Conservation (phyloP, 1,284 basidiomycete species). For the Afroboletus lepidellus region DNA sequence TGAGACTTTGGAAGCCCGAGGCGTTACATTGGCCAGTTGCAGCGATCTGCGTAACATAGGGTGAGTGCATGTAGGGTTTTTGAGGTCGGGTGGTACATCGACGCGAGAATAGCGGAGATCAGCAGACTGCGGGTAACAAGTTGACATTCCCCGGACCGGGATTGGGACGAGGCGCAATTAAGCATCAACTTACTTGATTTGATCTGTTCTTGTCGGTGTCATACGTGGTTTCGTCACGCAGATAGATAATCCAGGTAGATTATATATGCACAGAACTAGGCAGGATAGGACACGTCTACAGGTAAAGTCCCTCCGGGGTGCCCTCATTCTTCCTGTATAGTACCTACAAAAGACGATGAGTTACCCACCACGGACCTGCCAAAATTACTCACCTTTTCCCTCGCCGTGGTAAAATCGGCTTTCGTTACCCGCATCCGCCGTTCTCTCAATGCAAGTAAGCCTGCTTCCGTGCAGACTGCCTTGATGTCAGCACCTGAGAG, state of each 20-base stretch:
- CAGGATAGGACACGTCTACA: conserved; percentile 41
- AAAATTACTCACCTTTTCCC: conserved; percentile 72
- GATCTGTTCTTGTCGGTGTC: not conserved
- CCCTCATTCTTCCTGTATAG: conserved; percentile 94
- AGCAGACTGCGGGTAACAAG: not conserved
- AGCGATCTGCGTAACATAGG: not conserved
- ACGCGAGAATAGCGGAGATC: not conserved
- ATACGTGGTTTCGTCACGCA: not conserved
- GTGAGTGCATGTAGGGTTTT: not conserved
- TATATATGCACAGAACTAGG: conserved; percentile 1
- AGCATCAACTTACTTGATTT: not conserved
- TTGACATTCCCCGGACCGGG: not conserved
- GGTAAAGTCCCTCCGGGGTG: conserved; percentile 80
- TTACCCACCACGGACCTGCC: conserved; percentile 11
- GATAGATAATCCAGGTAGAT: not conserved
- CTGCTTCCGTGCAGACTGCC: conserved; percentile 96
- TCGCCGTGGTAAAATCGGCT: conserved; percentile 80
- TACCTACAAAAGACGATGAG: conserved; percentile 48
- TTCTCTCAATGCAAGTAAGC: conserved; percentile 91
- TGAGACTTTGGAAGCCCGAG: not conserved
- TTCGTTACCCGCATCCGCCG: conserved; percentile 97
- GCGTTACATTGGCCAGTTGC: not conserved
- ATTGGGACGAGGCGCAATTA: not conserved
- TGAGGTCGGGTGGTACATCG: not conserved
- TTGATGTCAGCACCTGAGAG: conserved; percentile 98